Evolutionary conservation across 768 basidiomycete species (phyloP).

Genomic region (Mycena latifolia): DNA sequence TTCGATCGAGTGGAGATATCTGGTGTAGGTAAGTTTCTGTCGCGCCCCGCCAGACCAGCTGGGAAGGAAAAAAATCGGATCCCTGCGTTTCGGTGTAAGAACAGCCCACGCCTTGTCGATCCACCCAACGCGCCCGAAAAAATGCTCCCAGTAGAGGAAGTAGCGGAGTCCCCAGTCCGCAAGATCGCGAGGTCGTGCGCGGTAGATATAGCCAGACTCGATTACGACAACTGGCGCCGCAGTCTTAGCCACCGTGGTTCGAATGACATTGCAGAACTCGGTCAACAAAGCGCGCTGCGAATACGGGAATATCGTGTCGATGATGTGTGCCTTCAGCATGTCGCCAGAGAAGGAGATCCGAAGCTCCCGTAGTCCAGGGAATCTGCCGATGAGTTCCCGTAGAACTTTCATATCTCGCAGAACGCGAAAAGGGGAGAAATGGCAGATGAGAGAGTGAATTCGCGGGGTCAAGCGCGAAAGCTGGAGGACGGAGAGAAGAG

Average conservation of each 20-base stretch:
- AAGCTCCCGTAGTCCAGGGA: neutral
- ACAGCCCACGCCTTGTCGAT: neutral
- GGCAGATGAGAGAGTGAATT: no score
- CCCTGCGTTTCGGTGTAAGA: neutral
- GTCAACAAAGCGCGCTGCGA: neutral
- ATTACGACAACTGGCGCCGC: neutral
- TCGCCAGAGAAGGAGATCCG: neutral
- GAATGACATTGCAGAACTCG: neutral
- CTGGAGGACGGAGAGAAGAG: no score
- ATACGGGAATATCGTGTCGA: neutral
- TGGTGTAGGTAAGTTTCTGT: neutral
- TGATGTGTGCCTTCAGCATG: neutral
- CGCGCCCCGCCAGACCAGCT: neutral
- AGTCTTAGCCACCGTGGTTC: neutral
- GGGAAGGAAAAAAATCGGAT: neutral
- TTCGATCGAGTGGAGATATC: neutral
- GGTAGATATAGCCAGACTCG: neutral
- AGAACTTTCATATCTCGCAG: no score
- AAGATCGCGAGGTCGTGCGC: neutral
- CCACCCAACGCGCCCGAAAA: neutral
- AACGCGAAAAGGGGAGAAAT: no score
- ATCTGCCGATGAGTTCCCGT: neutral
- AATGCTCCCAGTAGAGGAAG: neutral
- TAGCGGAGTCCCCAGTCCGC: neutral
- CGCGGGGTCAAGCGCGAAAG: no score